Evolutionary conservation across 2,329 filamentous ascomycete genomes (phyloP).

Genomic region (Nigrograna mackinnonii): DNA sequence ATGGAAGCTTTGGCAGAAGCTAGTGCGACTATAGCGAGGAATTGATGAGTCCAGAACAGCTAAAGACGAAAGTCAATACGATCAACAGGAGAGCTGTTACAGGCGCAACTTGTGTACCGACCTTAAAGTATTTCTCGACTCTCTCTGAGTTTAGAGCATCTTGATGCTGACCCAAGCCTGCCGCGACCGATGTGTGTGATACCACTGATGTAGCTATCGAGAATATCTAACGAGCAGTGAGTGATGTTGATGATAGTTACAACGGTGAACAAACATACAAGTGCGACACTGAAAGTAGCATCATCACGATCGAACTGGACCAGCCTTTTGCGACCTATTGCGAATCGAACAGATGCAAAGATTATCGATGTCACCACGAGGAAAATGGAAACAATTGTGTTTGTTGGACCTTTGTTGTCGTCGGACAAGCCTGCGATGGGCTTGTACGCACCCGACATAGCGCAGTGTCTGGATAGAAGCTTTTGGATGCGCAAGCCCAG

Average conservation of each 20-base stretch:
- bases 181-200: too few relatives aligned
- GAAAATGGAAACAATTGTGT: background rate
- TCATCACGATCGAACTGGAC: background rate
- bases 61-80: background rate
- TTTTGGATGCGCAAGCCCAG: too few relatives aligned
- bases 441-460: background rate
- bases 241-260: too few relatives aligned
- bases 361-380: background rate
- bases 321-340: background rate
- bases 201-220: too few relatives aligned
- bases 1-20: slow-evolving; percentile 18
- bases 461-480: too few relatives aligned
- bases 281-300: background rate
- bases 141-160: slow-evolving; percentile 5
- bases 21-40: slow-evolving; percentile 17
- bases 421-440: background rate
- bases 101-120: slow-evolving; percentile 3
- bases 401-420: background rate
- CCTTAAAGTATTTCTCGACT: slow-evolving; percentile 16
- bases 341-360: background rate
- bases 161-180: slow-evolving; percentile 16
- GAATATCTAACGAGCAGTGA: too few relatives aligned
- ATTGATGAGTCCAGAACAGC: slow-evolving; percentile 12
- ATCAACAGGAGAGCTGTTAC: background rate
- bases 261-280: background rate